Evolutionary conservation across 2,329 filamentous ascomycete species (phyloP).

Genomic region (Coniochaeta sp.): DNA sequence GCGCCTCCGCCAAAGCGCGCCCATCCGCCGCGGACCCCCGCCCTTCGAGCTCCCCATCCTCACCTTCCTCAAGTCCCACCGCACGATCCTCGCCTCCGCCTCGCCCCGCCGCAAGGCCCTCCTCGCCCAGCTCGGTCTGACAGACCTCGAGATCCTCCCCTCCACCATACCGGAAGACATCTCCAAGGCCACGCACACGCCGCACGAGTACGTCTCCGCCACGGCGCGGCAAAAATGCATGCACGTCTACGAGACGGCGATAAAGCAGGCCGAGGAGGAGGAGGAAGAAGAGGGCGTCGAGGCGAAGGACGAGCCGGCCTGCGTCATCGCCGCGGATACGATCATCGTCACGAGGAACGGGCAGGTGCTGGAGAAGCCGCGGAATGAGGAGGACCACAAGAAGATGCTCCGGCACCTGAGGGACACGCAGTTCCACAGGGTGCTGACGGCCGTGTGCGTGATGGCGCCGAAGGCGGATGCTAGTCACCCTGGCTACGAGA

Average conservation of each 20-base stretch:
- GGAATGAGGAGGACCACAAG: constrained; percentile 72
- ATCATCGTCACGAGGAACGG: constrained; percentile 73
- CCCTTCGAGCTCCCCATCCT: constrained; percentile 78
- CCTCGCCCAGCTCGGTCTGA: constrained; percentile 70
- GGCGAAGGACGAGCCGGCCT: constrained; percentile 55
- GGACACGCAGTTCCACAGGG: constrained; percentile 70
- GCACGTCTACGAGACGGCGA: constrained; percentile 52
- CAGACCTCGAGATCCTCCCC: constrained; percentile 75
- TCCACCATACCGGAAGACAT: constrained; percentile 82
- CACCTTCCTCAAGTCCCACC: constrained; percentile 65
- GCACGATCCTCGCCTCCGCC: constrained; percentile 83
- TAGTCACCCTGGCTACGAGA: constrained; percentile 74
- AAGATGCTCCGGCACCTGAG: constrained; percentile 76
- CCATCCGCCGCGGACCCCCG: constrained; percentile 44
- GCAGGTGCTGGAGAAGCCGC: constrained; percentile 84
- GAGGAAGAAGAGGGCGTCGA: constrained; percentile 16
- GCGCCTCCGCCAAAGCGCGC: constrained; percentile 25
- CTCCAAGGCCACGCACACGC: constrained; percentile 64
- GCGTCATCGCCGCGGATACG: constrained; percentile 88
- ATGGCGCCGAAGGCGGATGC: constrained; percentile 78
- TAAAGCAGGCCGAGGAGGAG: constrained; percentile 29
- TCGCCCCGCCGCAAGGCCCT: constrained; percentile 81
- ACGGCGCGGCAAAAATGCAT: constrained; percentile 81
- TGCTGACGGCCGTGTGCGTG: constrained; percentile 79
- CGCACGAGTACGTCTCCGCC: constrained; percentile 84